phyloP scores from a whole-genome alignment of 441 rosid genomes.

The Euphorbia celastroides region DNA sequence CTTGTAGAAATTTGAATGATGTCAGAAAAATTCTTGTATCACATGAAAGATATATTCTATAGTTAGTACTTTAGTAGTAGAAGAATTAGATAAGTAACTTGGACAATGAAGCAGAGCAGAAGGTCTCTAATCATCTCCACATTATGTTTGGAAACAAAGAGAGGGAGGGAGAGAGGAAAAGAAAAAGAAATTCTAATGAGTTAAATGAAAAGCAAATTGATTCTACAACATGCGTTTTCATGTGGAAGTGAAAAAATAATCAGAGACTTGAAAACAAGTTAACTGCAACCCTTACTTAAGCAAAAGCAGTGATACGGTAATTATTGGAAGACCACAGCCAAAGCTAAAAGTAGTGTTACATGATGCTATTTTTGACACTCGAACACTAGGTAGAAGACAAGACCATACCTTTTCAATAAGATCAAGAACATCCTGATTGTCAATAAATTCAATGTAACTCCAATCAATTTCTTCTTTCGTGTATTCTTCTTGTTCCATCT shows the following conservation, averaged over 20 bases:
- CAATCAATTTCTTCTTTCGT: slow-evolving; percentile 86
- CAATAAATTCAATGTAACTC: slow-evolving; percentile 96
- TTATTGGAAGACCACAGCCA: background rate
- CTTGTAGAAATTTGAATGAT: too few species aligned
- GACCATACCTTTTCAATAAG: slow-evolving; percentile 63
- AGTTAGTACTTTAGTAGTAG: background rate
- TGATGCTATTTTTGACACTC: background rate
- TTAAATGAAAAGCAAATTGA: background rate
- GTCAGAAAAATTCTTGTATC: background rate
- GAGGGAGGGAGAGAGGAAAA: background rate
- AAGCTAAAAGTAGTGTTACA: background rate
- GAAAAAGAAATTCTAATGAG: background rate
- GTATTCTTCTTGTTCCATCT: slow-evolving; percentile 99
- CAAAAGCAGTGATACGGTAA: background rate
- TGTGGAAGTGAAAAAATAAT: background rate
- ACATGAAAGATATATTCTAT: background rate
- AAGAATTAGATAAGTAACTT: background rate
- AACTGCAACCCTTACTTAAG: background rate
- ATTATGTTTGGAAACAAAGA: background rate
- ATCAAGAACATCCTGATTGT: slow-evolving; percentile 96
- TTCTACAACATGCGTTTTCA: background rate
- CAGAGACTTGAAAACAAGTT: background rate
- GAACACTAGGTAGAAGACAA: slow-evolving; percentile 2
- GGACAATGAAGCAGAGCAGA: too few species aligned
- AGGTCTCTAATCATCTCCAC: too few species aligned